A percentile compares a stretch with the other conserved stretches of the same genome.
Evolutionary conservation across 306 rosid species (phyloP).

Genomic region (Dalbergia oliveri): DNA sequence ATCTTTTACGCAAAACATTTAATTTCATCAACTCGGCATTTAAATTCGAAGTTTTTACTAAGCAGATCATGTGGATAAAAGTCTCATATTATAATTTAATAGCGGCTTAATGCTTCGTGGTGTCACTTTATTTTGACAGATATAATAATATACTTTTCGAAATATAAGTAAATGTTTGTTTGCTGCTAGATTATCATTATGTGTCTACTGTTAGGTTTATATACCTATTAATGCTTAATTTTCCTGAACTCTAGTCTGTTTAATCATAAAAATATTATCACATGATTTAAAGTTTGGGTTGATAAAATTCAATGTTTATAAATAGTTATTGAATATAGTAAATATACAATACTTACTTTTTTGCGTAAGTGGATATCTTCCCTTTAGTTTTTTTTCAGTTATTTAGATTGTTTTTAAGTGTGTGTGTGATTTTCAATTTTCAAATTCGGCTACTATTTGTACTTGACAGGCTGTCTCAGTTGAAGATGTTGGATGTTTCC

Average conservation of each 20-base stretch:
- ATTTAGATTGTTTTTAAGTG: neutral
- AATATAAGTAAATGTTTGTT: too few species aligned
- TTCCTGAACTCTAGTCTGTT: neutral
- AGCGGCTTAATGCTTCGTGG: neutral
- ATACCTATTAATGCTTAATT: neutral
- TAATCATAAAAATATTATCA: neutral
- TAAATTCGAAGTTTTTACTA: too few species aligned
- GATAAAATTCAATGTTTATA: neutral
- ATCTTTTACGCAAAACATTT: too few species aligned
- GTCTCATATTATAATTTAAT: too few species aligned
- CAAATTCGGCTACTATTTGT: neutral
- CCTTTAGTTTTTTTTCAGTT: neutral
- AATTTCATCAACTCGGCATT: too few species aligned
- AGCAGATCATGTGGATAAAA: too few species aligned
- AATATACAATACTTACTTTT: neutral
- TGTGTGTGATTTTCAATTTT: neutral
- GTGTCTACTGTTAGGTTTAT: neutral
- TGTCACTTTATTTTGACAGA: neutral
- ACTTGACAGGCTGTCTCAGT: constrained; percentile 68
- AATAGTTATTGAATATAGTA: neutral
- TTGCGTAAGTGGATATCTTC: neutral
- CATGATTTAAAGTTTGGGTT: neutral
- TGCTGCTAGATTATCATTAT: neutral
- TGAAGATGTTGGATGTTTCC: constrained; percentile 84
- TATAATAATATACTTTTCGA: too few species aligned